phyloP scores from a whole-genome alignment of 1,284 basidiomycete genomes.

The Sanghuangporus baumii region DNA sequence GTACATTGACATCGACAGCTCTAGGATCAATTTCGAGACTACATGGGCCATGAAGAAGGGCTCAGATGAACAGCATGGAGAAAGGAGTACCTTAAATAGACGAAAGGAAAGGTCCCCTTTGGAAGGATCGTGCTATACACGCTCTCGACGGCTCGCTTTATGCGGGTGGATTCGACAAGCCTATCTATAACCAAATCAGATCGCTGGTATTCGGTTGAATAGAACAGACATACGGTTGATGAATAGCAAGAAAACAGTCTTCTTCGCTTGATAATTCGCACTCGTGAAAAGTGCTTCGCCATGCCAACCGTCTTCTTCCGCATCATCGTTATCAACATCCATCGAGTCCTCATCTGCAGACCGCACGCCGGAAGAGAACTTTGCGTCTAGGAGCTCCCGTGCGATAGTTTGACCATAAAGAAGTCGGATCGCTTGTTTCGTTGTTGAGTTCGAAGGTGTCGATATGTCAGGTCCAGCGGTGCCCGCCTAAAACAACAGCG shows the following conservation, averaged over 20 bases:
- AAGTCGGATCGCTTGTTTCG: slow-evolving; percentile 69
- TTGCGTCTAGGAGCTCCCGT: slow-evolving; percentile 70
- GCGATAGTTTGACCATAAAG: slow-evolving; percentile 82
- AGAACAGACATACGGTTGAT: slow-evolving; percentile 76
- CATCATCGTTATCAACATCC: slow-evolving; percentile 30
- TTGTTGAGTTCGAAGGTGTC: slow-evolving; percentile 68
- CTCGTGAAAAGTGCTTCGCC: slow-evolving; percentile 79
- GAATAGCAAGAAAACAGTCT: slow-evolving; percentile 84
- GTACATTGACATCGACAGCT: slow-evolving; percentile 95
- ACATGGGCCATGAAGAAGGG: neutral
- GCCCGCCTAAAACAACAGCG: slow-evolving; percentile 47
- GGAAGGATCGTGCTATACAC: slow-evolving; percentile 86
- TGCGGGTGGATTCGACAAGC: slow-evolving; percentile 83
- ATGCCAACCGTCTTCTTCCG: slow-evolving; percentile 43
- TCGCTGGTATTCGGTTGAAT: neutral
- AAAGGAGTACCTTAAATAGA: slow-evolving; percentile 75
- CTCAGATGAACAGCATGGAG: neutral
- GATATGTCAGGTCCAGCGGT: slow-evolving; percentile 76
- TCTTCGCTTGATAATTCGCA: slow-evolving; percentile 88
- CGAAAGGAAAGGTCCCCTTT: slow-evolving; percentile 87
- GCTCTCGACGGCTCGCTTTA: slow-evolving; percentile 85
- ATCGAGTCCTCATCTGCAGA: slow-evolving; percentile 25
- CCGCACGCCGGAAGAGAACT: slow-evolving; percentile 30
- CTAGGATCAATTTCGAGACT: slow-evolving; percentile 83
- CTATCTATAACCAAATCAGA: slow-evolving; percentile 68